A percentile compares a stretch with the other conserved stretches of the same genome.
phyloP scores from a whole-genome alignment of 2,329 filamentous ascomycete species.

The Scolecobasidium constrictum region DNA sequence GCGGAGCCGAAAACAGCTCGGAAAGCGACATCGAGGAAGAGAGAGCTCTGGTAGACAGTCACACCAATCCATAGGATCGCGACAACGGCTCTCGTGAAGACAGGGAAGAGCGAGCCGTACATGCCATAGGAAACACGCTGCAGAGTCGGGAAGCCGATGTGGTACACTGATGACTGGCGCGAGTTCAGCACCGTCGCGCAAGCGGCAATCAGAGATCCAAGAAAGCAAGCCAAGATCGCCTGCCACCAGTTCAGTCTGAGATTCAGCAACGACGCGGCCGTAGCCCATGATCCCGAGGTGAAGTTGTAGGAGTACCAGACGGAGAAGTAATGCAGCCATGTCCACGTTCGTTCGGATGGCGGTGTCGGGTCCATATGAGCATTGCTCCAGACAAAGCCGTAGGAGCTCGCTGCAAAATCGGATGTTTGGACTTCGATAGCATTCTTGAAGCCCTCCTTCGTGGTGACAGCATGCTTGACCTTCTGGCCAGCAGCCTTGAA shows the following conservation, averaged over 20 bases:
- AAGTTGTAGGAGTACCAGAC: background rate
- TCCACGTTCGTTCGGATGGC: background rate
- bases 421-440: background rate
- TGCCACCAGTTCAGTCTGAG: background rate
- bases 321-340: background rate
- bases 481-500: background rate
- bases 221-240: background rate
- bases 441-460: background rate
- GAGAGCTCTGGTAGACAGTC: background rate
- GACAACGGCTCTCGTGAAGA: background rate
- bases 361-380: background rate
- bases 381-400: background rate
- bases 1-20: background rate
- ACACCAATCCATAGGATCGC: background rate
- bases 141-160: background rate
- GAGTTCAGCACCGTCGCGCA: background rate
- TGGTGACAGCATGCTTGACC: background rate
- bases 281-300: background rate
- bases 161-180: background rate
- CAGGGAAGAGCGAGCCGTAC: background rate
- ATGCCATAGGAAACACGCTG: background rate
- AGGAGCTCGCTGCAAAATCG: background rate
- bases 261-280: background rate
- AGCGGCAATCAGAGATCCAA: background rate
- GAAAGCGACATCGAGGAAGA: background rate